phyloP scores from a whole-genome alignment of 2,329 filamentous ascomycete genomes.

The Coniochaeta prunicola region DNA sequence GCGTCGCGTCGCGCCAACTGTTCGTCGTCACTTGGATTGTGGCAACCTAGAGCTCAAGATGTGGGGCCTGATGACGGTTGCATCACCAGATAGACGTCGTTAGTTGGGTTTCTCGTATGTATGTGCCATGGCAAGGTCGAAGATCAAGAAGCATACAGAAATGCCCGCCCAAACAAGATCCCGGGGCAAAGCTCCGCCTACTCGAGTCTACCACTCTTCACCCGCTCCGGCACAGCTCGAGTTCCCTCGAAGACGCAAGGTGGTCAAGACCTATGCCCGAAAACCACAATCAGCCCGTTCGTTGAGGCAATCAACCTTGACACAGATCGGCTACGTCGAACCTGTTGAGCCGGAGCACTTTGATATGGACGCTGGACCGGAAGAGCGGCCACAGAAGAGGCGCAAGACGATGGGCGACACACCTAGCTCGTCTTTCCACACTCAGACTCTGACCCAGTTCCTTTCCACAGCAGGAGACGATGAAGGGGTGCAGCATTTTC shows the following conservation, averaged over 20 bases:
- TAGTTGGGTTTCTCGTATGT: neutral
- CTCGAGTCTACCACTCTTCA: conserved; percentile 17
- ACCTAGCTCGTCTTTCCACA: conserved; percentile 20
- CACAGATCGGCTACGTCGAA: conserved; percentile 21
- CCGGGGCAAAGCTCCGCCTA: conserved; percentile 3
- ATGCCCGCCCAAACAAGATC: conserved; percentile 14
- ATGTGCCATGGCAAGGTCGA: neutral
- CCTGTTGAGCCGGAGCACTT: conserved; percentile 4
- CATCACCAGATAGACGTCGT: neutral
- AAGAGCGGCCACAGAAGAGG: conserved; percentile 13
- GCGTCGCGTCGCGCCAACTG: neutral
- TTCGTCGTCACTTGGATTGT: neutral
- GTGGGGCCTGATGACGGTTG: neutral
- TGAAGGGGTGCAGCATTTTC: conserved; percentile 9
- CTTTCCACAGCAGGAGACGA: conserved; percentile 13
- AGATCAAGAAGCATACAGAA: neutral
- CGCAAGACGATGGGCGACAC: conserved; percentile 20
- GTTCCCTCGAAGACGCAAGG: conserved; percentile 20
- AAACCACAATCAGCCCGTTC: conserved; percentile 9
- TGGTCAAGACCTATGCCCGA: conserved; percentile 19
- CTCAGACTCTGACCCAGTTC: conserved; percentile 27
- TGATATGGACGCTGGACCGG: neutral
- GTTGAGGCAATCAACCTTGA: conserved; percentile 24
- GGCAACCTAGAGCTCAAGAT: neutral
- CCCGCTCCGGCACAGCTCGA: conserved; percentile 17